A percentile compares a stretch with the other conserved stretches of the same genome.
phyloP scores from a whole-genome alignment of 2,329 filamentous ascomycete species.

The Fusarium sp. region DNA sequence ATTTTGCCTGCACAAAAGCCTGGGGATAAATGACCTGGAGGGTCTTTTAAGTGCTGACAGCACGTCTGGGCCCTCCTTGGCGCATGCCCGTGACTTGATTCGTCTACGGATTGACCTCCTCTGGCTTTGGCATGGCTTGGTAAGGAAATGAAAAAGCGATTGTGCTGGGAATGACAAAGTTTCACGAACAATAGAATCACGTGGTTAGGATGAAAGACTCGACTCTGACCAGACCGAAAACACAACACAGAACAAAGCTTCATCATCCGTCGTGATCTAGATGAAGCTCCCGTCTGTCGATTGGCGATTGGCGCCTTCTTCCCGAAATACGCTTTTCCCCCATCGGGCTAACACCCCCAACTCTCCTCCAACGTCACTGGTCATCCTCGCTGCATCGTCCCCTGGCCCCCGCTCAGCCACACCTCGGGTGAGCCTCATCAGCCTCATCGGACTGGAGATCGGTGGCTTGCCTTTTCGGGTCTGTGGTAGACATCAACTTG shows the following conservation, averaged over 20 bases:
- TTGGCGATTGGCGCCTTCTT: conserved; percentile 14
- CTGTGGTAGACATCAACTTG: conserved; percentile 21
- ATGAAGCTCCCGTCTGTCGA: conserved; percentile 27
- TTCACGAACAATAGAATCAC: background rate
- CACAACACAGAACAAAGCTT: background rate
- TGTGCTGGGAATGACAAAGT: background rate
- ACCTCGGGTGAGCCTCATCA: conserved; percentile 41
- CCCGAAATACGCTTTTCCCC: conserved; percentile 19
- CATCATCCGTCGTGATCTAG: background rate
- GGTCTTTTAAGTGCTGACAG: background rate
- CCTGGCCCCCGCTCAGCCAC: conserved; percentile 38
- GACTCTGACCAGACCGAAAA: background rate
- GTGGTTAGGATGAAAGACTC: conserved; percentile 6
- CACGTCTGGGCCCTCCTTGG: background rate
- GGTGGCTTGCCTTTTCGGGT: conserved; percentile 31
- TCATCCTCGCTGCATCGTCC: background rate
- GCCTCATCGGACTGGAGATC: conserved; percentile 38
- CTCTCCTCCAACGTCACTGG: conserved; percentile 20
- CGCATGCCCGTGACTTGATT: background rate
- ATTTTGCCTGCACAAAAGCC: background rate
- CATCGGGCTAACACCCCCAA: background rate
- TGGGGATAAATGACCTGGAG: background rate
- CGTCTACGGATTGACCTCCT: background rate
- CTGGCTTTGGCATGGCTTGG: background rate
- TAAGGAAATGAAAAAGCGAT: background rate